phyloP scores from a whole-genome alignment of 2,329 filamentous ascomycete genomes.

The Calonectria hawksworthii region DNA sequence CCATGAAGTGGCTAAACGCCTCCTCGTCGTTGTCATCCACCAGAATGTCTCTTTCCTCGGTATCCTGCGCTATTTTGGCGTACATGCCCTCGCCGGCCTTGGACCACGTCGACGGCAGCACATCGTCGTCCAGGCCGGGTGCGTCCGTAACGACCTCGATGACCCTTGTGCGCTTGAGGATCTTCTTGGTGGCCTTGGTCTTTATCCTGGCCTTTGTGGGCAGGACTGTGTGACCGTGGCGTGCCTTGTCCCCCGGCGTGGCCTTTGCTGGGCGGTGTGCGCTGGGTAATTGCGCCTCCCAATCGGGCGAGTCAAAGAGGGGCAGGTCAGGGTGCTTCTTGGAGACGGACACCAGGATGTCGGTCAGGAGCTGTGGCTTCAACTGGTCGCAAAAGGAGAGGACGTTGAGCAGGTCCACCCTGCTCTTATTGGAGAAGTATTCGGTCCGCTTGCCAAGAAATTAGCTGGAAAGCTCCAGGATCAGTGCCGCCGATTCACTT shows the following conservation, averaged over 20 bases:
- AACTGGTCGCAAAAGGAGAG: slow-evolving; percentile 58
- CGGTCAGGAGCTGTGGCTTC: slow-evolving; percentile 56
- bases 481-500: slow-evolving; percentile 33
- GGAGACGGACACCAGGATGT: slow-evolving; percentile 59
- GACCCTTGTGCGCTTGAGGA: slow-evolving; percentile 47
- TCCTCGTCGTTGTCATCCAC: slow-evolving; percentile 58
- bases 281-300: slow-evolving; percentile 47
- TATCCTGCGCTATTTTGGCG: slow-evolving; percentile 53
- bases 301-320: slow-evolving; percentile 58
- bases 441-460: slow-evolving; percentile 49
- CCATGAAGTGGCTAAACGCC: slow-evolving; percentile 60
- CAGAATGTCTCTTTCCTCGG: slow-evolving; percentile 53
- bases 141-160: slow-evolving; percentile 46
- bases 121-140: slow-evolving; percentile 48
- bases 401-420: slow-evolving; percentile 56
- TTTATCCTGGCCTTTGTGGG: slow-evolving; percentile 48
- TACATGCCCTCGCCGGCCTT: slow-evolving; percentile 57
- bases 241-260: slow-evolving; percentile 40
- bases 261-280: slow-evolving; percentile 27
- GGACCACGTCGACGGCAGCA: slow-evolving; percentile 57
- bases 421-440: slow-evolving; percentile 56
- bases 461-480: background rate
- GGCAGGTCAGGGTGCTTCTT: slow-evolving; percentile 58
- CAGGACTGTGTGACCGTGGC: slow-evolving; percentile 48
- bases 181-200: slow-evolving; percentile 51